These are phyloP conservation scores for Moesziomyces antarcticus DNA, from an alignment of 1,284 basidiomycete genomes.

Conservation along the genomic window DNA sequence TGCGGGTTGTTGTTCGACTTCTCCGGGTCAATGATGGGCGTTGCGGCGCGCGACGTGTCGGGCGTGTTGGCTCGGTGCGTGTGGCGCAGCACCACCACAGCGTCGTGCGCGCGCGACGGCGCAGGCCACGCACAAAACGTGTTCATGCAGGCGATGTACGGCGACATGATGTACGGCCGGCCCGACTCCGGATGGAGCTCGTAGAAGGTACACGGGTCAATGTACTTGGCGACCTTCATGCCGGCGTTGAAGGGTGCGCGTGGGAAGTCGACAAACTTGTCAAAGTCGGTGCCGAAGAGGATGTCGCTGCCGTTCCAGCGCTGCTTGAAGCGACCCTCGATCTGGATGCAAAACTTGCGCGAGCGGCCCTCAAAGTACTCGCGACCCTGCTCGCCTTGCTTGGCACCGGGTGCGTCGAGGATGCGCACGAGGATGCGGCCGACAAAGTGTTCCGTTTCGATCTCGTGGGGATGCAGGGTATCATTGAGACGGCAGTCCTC, in stretches of 20 bases:
- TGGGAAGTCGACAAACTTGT: constrained; percentile 65
- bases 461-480: constrained; percentile 66
- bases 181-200: constrained; percentile 66
- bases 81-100: constrained; percentile 66
- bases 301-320: constrained; percentile 59
- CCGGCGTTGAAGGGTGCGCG: constrained; percentile 68
- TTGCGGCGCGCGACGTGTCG: constrained; percentile 24
- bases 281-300: constrained; percentile 64
- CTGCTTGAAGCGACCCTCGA: constrained; percentile 69
- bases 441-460: constrained; percentile 68
- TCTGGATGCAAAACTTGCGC: constrained; percentile 69
- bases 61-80: constrained; percentile 27
- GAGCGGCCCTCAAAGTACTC: constrained; percentile 66
- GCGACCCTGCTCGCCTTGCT: constrained; percentile 55
- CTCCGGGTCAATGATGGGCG: constrained; percentile 41
- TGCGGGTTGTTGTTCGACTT: constrained; percentile 41
- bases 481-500: constrained; percentile 68
- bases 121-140: constrained; percentile 69
- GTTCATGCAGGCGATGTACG: constrained; percentile 69
- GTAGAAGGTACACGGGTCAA: constrained; percentile 67
- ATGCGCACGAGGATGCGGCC: constrained; percentile 69
- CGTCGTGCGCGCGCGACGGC: constrained; percentile 64
- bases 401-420: constrained; percentile 67
- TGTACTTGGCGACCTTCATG: constrained; percentile 68
- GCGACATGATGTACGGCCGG: constrained; percentile 70